These are phyloP conservation scores for Xylaria sp. DNA, from an alignment of 2,329 filamentous ascomycete genomes.

Conservation along the genomic window DNA sequence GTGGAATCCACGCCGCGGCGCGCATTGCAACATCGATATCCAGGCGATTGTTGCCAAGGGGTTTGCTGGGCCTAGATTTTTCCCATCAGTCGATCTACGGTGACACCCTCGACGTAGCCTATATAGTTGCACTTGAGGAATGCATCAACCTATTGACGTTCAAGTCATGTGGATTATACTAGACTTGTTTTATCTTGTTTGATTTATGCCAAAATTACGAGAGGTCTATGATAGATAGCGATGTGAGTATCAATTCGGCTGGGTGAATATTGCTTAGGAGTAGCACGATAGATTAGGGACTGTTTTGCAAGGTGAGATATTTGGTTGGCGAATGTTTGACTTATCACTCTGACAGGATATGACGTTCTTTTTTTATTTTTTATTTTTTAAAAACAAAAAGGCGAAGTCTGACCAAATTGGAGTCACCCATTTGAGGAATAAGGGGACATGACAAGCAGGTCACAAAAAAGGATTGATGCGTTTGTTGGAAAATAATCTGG, in stretches of 20 bases:
- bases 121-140: neutral
- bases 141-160: neutral
- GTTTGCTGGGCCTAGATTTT: constrained; percentile 84
- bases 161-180: neutral
- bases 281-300: neutral
- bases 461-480: no score
- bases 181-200: neutral
- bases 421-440: no score
- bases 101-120: constrained; percentile 43
- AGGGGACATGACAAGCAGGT: no score
- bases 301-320: neutral
- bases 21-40: constrained; percentile 79
- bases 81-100: constrained; percentile 70
- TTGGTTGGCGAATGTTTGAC: neutral
- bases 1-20: constrained; percentile 77
- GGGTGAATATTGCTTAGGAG: neutral
- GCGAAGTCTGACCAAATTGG: no score
- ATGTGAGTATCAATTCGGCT: neutral
- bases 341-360: neutral
- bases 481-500: no score
- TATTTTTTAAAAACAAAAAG: no score
- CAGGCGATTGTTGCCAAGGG: constrained; percentile 84
- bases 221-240: neutral
- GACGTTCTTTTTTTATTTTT: no score
- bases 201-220: neutral